A percentile compares a stretch with the other conserved stretches of the same genome.
phyloP scores from a whole-genome alignment of 2,329 filamentous ascomycete species.

The Diaporthe sp. region DNA sequence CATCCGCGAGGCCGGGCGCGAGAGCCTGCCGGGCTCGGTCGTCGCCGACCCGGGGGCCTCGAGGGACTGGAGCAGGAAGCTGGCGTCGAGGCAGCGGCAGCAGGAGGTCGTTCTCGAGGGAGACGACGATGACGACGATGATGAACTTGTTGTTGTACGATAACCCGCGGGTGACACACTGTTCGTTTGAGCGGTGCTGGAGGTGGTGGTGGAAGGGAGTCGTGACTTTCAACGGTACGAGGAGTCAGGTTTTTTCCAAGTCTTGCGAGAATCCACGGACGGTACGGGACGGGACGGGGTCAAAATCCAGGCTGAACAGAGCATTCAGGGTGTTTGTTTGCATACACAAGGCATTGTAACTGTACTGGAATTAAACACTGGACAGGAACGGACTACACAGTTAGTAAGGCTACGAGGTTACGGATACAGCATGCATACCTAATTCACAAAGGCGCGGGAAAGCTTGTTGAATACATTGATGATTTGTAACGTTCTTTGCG shows the following conservation, averaged over 20 bases:
- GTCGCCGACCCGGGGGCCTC: not conserved
- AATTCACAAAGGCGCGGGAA: constrained; percentile 16
- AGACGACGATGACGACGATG: constrained; percentile 65
- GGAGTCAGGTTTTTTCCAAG: constrained; percentile 5
- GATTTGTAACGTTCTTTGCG: not conserved
- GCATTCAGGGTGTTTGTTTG: constrained; percentile 24
- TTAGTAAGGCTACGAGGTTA: not conserved
- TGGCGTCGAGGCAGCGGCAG: constrained; percentile 7
- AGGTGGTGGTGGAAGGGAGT: not conserved
- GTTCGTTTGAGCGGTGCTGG: not conserved
- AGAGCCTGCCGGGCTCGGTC: constrained; percentile 66
- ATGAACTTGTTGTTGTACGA: constrained; percentile 60
- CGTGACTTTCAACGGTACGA: not conserved
- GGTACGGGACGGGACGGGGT: not conserved
- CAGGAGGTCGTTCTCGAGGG: constrained; percentile 52
- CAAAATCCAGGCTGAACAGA: constrained; percentile 6
- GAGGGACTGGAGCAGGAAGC: not conserved
- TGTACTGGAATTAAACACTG: constrained; percentile 10
- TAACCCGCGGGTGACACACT: not conserved
- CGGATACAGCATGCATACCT: constrained; percentile 19
- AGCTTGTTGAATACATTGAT: constrained; percentile 8
- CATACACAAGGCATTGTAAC: constrained; percentile 28
- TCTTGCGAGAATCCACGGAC: not conserved
- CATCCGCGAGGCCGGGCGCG: constrained; percentile 81
- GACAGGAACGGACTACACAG: not conserved